A percentile compares a stretch with the other conserved stretches of the same genome.
Evolutionary conservation across 1,284 basidiomycete species (phyloP).

Genomic region (Fomitiporia mediterranea): DNA sequence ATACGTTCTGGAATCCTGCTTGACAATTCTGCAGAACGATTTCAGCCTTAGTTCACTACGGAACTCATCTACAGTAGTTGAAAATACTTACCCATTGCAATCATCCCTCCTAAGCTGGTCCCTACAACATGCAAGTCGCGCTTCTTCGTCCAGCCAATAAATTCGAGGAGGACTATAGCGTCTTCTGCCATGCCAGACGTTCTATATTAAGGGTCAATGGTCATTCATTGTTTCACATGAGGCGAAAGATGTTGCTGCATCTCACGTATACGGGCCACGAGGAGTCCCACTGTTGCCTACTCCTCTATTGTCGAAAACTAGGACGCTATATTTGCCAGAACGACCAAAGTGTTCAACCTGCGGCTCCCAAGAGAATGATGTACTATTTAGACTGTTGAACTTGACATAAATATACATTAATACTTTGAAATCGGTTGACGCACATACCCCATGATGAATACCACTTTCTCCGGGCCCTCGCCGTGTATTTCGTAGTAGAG

Average conservation of each 20-base stretch:
- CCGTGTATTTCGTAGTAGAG: constrained; percentile 78
- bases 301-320: constrained; percentile 88
- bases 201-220: constrained; percentile 31
- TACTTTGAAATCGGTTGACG: background rate
- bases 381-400: constrained; percentile 47
- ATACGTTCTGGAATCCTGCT: constrained; percentile 63
- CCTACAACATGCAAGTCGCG: constrained; percentile 72
- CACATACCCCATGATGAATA: constrained; percentile 67
- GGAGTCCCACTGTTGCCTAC: constrained; percentile 76
- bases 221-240: background rate
- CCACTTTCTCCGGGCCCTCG: constrained; percentile 52
- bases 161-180: constrained; percentile 61
- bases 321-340: constrained; percentile 47
- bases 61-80: background rate
- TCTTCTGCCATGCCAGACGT: constrained; percentile 81
- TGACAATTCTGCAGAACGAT: constrained; percentile 50
- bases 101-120: constrained; percentile 83
- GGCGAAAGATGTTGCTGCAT: constrained; percentile 5
- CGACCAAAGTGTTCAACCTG: constrained; percentile 58
- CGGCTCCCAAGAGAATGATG: constrained; percentile 55
- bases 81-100: constrained; percentile 61
- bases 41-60: background rate
- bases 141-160: constrained; percentile 66
- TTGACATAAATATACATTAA: background rate
- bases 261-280: constrained; percentile 59